These are phyloP conservation scores for Alloascoidea africana DNA, from an alignment of 805 yeast species.

Conservation along the genomic window DNA sequence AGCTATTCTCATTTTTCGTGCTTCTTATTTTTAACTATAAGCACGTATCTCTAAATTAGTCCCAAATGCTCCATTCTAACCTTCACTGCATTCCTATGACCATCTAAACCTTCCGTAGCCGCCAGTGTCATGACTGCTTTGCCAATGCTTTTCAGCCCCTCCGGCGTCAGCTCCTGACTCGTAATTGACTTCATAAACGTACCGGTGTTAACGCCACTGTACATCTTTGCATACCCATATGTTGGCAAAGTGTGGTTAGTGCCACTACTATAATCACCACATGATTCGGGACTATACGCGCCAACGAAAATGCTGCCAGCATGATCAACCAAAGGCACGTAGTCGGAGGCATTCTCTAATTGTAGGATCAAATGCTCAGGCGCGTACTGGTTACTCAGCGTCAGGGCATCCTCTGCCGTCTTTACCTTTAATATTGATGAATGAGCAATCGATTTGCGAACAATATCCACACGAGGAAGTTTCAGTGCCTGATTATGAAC, in stretches of 20 bases:
- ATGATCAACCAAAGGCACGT: constrained; percentile 62
- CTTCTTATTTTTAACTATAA: constrained; percentile 1
- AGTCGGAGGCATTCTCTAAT: constrained; percentile 59
- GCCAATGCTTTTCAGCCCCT: constrained; percentile 84
- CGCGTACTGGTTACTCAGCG: constrained; percentile 82
- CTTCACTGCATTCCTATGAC: constrained; percentile 93
- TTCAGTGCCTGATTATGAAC: constrained; percentile 69
- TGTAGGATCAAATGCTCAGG: constrained; percentile 97
- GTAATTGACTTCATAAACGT: constrained; percentile 94
- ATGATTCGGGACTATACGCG: constrained; percentile 89
- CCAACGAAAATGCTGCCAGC: constrained; percentile 98
- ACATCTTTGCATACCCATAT: constrained; percentile 95
- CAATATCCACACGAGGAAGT: constrained; percentile 87
- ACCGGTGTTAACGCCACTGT: constrained; percentile 92
- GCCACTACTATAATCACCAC: constrained; percentile 97
- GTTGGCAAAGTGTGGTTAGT: constrained; percentile 98
- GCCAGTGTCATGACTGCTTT: constrained; percentile 93
- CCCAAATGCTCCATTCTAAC: constrained; percentile 81
- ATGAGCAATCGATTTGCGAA: constrained; percentile 83
- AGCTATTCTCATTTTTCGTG: not conserved
- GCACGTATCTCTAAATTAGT: constrained; percentile 22
- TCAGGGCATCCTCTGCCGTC: constrained; percentile 65
- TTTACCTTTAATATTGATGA: constrained; percentile 66
- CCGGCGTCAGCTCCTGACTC: constrained; percentile 74
- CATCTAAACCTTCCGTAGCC: constrained; percentile 92